Evolutionary conservation across 768 basidiomycete genomes (phyloP), one percentile per base, ranked within the genome.

Genomic region (Kwoniella mangroviensis): DNA sequence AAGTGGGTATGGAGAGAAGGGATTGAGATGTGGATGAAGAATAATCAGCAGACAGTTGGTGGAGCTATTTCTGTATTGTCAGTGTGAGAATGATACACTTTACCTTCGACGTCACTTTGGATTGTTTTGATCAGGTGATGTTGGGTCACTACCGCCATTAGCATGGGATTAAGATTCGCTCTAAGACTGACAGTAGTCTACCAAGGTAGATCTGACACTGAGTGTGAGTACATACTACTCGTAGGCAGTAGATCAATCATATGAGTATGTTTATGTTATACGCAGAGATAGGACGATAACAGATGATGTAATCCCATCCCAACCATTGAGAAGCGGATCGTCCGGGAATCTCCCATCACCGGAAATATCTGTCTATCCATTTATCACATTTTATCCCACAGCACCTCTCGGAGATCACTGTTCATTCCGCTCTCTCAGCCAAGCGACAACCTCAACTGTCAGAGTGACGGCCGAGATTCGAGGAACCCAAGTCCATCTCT

Each of bases 331-430:
- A n/a, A 54, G 53, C 28, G 56, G 56, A 26, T 13, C 56, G 4
- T 12, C 26, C 56, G 56, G 56, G 24, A 21, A 57, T 17, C 24
- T 10, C 56, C 11, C 7, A 60, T 60, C 40, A 60, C 58, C 58
- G 58, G 58, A 43, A 43, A 42, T 26, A n/a, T 60, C 3, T n/a
- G 10, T 2, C 3, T 1, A 19, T 54, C 41, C 22, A 28, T 65
- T 65, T 65, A 45, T 43, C 17, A 7, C 49, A 42, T 43, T 55
- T 65, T 65, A 65, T 65, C 63, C 63, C 54, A 12, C 7, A 12
- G 42, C 3, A 34, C 13, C 53, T 6, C 56, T 13, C 34, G 56
- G 56, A n/a, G 56, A 28, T 26, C 12, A 7, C n/a, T 4, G 1
- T 26, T 4, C 7, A 58, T 24, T 58, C 56, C 56, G 56, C 34